These are phyloP conservation scores for Corchorus olitorius DNA, from an alignment of 345 rosid genomes.

Conservation along the genomic window DNA sequence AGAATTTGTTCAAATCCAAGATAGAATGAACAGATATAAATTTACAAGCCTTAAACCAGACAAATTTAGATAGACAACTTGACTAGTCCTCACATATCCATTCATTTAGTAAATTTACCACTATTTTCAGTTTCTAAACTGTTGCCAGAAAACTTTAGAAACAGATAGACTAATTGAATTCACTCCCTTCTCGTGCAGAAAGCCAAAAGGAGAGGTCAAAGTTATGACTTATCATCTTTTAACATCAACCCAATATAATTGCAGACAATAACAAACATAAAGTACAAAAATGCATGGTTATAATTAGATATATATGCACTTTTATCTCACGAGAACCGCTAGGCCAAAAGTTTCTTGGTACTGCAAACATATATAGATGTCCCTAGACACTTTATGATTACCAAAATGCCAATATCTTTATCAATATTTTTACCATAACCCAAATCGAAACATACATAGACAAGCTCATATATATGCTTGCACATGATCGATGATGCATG, in stretches of 20 bases:
- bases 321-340: not conserved
- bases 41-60: not conserved
- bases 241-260: conserved; percentile 4
- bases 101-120: not conserved
- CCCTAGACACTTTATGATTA: not conserved
- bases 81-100: not conserved
- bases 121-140: not conserved
- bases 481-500: not conserved
- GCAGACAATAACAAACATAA: not conserved
- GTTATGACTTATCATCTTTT: not conserved
- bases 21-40: not conserved
- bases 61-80: not conserved
- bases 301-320: not conserved
- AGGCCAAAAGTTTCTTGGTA: not conserved
- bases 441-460: not conserved
- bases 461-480: not conserved
- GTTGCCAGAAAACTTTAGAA: not conserved
- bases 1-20: not conserved
- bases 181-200: conserved; percentile 8
- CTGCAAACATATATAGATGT: not conserved
- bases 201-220: not conserved
- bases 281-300: not conserved
- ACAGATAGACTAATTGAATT: not conserved
- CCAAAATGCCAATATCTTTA: not conserved
- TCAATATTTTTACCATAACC: not conserved